A percentile compares a stretch with the other conserved stretches of the same genome.
These are phyloP conservation scores for Sedum album DNA, from an alignment of 164 flowering plant species.

Conservation along the genomic window DNA sequence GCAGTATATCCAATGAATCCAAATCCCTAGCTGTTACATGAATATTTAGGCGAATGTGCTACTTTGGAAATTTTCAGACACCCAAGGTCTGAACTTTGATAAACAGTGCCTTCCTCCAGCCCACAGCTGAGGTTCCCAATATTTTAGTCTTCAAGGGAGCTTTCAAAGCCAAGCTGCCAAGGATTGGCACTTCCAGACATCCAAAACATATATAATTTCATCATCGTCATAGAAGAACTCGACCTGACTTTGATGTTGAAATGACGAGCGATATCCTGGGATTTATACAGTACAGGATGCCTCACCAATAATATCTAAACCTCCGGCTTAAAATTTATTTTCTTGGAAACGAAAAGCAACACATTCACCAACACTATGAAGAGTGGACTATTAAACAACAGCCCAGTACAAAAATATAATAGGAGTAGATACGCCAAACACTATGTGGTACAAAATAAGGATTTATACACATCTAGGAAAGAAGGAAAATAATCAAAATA, in stretches of 20 bases:
- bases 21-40: background rate
- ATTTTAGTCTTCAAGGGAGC: background rate
- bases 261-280: background rate
- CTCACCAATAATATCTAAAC: background rate
- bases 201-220: background rate
- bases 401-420: background rate
- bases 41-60: no score
- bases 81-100: background rate
- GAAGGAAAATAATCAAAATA: background rate
- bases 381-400: background rate
- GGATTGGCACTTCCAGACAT: background rate
- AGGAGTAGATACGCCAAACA: background rate
- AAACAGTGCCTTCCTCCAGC: background rate
- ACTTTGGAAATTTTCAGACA: background rate
- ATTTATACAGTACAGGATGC: background rate
- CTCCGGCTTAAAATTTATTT: background rate
- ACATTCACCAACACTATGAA: background rate
- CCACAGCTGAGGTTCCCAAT: background rate
- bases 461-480: background rate
- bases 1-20: background rate
- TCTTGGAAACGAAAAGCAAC: background rate
- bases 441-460: background rate
- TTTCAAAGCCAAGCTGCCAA: background rate
- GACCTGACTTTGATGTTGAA: background rate
- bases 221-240: background rate